phyloP scores from a whole-genome alignment of 805 yeast genomes.

The Lachancea kluyveri region DNA sequence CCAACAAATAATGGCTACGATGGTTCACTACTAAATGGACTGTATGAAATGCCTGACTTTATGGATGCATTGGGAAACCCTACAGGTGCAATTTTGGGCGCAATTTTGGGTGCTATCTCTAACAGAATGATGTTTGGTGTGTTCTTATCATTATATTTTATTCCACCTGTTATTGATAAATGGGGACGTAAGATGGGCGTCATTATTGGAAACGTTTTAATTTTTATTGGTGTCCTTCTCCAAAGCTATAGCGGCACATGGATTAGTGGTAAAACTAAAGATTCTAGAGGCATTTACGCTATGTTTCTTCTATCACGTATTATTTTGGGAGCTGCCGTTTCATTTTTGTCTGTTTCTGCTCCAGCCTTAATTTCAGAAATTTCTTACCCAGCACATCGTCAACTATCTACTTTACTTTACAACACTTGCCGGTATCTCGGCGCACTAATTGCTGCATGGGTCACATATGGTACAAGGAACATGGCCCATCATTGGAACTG shows the following conservation, averaged over 20 bases:
- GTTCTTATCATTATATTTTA: constrained; percentile 27
- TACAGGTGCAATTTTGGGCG: no score
- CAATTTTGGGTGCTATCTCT: constrained; percentile 35
- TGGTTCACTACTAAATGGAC: constrained; percentile 45
- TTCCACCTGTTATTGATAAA: constrained; percentile 30
- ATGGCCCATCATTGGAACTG: constrained; percentile 35
- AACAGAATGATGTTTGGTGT: constrained; percentile 41
- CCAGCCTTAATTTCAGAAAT: constrained; percentile 48
- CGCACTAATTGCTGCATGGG: constrained; percentile 48
- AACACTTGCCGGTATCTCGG: constrained; percentile 50
- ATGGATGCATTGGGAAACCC: constrained; percentile 35
- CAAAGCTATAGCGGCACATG: constrained; percentile 13
- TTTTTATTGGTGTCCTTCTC: constrained; percentile 13
- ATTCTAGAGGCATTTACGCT: constrained; percentile 10
- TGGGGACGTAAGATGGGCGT: constrained; percentile 36
- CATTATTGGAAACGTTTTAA: constrained; percentile 18
- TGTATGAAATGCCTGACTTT: constrained; percentile 42
- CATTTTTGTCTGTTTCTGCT: constrained; percentile 37
- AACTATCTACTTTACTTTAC: constrained; percentile 38
- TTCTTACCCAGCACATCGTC: constrained; percentile 42
- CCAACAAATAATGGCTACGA: constrained; percentile 46
- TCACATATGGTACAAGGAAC: constrained; percentile 40
- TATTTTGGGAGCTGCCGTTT: constrained; percentile 42
- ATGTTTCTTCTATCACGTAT: constrained; percentile 40
- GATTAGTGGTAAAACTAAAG: not conserved